These are phyloP conservation scores for Tothia fuscella DNA, from an alignment of 2,329 filamentous ascomycete species.

Conservation along the genomic window DNA sequence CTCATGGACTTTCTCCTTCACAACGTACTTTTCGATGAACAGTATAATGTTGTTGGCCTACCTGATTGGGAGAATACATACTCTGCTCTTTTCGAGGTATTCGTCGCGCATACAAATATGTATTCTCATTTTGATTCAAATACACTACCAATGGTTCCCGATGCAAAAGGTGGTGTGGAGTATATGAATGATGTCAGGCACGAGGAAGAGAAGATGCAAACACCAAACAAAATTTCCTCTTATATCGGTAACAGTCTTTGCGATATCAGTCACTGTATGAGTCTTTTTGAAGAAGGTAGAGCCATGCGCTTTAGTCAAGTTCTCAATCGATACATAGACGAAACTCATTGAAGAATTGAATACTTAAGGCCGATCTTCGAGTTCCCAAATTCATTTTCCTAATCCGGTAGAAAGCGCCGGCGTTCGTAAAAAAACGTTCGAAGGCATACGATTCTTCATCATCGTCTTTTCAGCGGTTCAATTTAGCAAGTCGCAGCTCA, in stretches of 20 bases:
- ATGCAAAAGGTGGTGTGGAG: slow-evolving; percentile 3
- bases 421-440: too few relatives aligned
- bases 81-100: slow-evolving; percentile 7
- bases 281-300: slow-evolving; percentile 4
- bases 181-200: slow-evolving; percentile 4
- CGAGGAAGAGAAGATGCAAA: slow-evolving; percentile 7
- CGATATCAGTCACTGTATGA: slow-evolving; percentile 3
- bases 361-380: too few relatives aligned
- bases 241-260: background rate
- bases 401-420: too few relatives aligned
- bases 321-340: slow-evolving; percentile 3
- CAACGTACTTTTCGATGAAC: slow-evolving; percentile 6
- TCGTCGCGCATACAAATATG: slow-evolving; percentile 3
- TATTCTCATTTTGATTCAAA: slow-evolving; percentile 6
- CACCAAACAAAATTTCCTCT: slow-evolving; percentile 1
- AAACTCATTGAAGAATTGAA: too few relatives aligned
- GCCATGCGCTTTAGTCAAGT: background rate
- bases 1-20: slow-evolving; percentile 5
- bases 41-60: slow-evolving; percentile 5
- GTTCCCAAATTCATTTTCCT: too few relatives aligned
- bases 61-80: slow-evolving; percentile 2
- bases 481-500: too few relatives aligned
- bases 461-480: too few relatives aligned
- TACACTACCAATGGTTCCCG: background rate
- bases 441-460: too few relatives aligned